Conservation (phyloP, 805 yeast species). For the Starmerella bombi region DNA sequence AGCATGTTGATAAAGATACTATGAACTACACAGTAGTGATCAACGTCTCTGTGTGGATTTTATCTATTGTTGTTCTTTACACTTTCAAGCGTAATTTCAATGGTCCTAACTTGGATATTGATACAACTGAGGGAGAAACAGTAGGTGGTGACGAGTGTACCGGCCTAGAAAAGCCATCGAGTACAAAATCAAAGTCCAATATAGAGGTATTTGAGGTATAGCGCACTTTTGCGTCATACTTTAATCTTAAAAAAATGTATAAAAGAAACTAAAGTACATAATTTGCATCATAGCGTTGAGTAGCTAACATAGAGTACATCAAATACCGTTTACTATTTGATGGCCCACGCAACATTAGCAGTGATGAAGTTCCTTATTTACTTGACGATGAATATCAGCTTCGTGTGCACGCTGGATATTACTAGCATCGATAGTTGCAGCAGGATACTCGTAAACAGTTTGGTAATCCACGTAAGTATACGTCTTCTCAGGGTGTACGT, state of each 20-base stretch:
- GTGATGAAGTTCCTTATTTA: too few species aligned
- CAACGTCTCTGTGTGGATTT: conserved; percentile 44
- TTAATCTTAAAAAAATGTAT: too few species aligned
- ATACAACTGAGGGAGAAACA: not conserved
- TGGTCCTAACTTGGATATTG: conserved; percentile 35
- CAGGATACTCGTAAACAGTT: conserved; percentile 14
- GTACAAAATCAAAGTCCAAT: too few species aligned
- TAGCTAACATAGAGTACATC: too few species aligned
- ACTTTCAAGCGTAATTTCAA: conserved; percentile 40
- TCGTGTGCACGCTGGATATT: conserved; percentile 1
- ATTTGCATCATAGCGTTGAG: too few species aligned
- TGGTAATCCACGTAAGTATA: conserved; percentile 7
- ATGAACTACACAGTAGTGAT: conserved; percentile 65
- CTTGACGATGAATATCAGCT: not conserved
- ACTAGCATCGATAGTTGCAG: conserved; percentile 11
- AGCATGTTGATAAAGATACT: conserved; percentile 28
- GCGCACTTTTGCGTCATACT: too few species aligned
- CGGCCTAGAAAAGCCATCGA: too few species aligned
- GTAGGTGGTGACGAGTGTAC: too few species aligned
- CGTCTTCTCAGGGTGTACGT: conserved; percentile 11
- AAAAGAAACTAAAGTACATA: too few species aligned
- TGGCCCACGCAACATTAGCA: too few species aligned
- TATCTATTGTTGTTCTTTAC: conserved; percentile 35
- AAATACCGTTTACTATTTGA: too few species aligned
- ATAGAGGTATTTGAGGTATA: too few species aligned